phyloP scores from a whole-genome alignment of 192 early-diverging fungal species.

The Pilaira anomala region DNA sequence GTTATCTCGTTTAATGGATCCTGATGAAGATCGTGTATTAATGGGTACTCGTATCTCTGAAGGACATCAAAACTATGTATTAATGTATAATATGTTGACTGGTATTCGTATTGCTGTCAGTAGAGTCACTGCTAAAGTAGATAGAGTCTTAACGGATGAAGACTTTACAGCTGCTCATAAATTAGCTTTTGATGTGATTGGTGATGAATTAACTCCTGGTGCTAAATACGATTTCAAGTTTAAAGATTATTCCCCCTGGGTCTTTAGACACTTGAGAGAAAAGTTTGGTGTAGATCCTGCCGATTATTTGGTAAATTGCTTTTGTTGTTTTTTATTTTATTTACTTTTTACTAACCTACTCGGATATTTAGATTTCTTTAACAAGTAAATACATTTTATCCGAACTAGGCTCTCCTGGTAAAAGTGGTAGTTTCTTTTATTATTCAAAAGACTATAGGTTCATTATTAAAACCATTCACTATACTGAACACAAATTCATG shows the following conservation, averaged over 20 bases:
- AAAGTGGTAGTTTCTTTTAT: constrained; percentile 97
- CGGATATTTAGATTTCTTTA: constrained; percentile 67
- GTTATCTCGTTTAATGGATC: constrained; percentile 10
- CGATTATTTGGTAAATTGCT: constrained; percentile 79
- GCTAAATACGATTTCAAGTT: constrained; percentile 99
- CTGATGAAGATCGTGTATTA: constrained; percentile 24
- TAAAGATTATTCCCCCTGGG: constrained; percentile 99
- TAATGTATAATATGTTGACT: constrained; percentile 99
- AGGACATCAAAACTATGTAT: constrained; percentile 89
- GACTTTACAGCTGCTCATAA: constrained; percentile 93
- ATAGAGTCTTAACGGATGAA: constrained; percentile 61
- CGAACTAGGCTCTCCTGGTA: constrained; percentile 96
- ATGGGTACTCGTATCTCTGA: constrained; percentile 89
- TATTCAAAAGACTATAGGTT: constrained; percentile 97
- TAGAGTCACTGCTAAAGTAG: constrained; percentile 81
- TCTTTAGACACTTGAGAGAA: constrained; percentile 89
- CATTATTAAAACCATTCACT: constrained; percentile 99
- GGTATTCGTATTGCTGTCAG: constrained; percentile 90
- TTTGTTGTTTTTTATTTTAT: no score
- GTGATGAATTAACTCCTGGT: constrained; percentile 92
- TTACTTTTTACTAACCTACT: not conserved
- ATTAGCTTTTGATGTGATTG: constrained; percentile 93
- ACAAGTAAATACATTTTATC: constrained; percentile 98
- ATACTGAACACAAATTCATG: constrained; percentile 94
- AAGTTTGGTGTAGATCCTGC: constrained; percentile 87